Conservation (phyloP, 2,329 filamentous ascomycete species). For the Fusarium lyarnte region DNA sequence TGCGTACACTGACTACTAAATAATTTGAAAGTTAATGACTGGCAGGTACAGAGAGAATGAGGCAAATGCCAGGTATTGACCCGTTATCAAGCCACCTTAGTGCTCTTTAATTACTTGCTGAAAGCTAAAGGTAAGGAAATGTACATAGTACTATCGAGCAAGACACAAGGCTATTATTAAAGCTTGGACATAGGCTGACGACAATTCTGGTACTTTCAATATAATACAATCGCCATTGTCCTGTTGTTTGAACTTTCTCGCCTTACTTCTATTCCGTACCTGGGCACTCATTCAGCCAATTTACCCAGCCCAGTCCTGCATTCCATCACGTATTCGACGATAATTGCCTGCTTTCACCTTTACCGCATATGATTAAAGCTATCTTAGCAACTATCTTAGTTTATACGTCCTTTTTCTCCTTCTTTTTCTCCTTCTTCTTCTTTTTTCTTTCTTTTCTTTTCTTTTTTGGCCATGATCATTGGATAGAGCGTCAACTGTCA, state of each 20-base stretch:
- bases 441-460: not conserved
- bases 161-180: not conserved
- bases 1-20: not conserved
- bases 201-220: not conserved
- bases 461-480: not conserved
- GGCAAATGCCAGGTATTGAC: not conserved
- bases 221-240: not conserved
- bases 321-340: not conserved
- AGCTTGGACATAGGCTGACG: not conserved
- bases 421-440: not conserved
- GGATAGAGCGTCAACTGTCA: not conserved
- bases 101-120: not conserved
- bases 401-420: not conserved
- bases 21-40: not conserved
- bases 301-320: slow-evolving; percentile 7
- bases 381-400: not conserved
- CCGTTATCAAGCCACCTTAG: not conserved
- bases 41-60: not conserved
- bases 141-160: not conserved
- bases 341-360: not conserved
- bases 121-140: not conserved
- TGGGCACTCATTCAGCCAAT: not conserved
- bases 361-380: not conserved
- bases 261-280: not conserved
- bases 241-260: not conserved